Evolutionary conservation across 108 stramenopile genomes (phyloP), one percentile per base, ranked within the genome.

Genomic region (Stephanodiscus triporus): DNA sequence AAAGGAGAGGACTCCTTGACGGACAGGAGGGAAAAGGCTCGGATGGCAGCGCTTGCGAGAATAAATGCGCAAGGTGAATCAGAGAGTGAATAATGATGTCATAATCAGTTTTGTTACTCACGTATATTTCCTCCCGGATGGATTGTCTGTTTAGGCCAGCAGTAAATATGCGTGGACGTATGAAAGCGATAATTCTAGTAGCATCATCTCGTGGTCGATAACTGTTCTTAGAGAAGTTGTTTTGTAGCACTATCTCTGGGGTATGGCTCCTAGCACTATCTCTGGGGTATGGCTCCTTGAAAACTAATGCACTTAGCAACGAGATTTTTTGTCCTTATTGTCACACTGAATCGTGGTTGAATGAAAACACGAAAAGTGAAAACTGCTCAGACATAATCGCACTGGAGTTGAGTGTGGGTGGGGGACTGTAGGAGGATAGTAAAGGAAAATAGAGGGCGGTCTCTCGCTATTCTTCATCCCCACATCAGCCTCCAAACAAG

Each of bases 31-130:
- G 94, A 95, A 82, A 83, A 81, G 67, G 89, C 89, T 13, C 80
- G 91, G 24, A 82, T 86, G 79, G 93, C 93, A n/a, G 91, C 93
- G 4, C 76, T 94, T 32, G 84, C 89, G 49, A 67, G 93, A 47
- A 59, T 94, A 49, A 87, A 88, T 24, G 78, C 72, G 62, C 51
- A 73, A 53, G 71, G 66, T 64, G 59, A 38, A 37, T 65, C 68
- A 20, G 76, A 68, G 14, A 63, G 78, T 63, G 71, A 78, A 45
- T 78, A 66, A 70, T 32, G 53, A 54, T 22, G 26, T 54, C 23
- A 54, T 54, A 54, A 26, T 54, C 53, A 54, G 53, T 54, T 54
- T 24, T 27, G 4, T 24, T 53, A 20, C 51, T 40, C 40, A 40
- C 40, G 40, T 40, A 53, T 1, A 20, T 53, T 53, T 4, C 1